Percentiles rank a stretch among this genome's conserved stretches.
Evolutionary conservation across 768 basidiomycete genomes (phyloP).

Genomic region (Boletus fagicola): DNA sequence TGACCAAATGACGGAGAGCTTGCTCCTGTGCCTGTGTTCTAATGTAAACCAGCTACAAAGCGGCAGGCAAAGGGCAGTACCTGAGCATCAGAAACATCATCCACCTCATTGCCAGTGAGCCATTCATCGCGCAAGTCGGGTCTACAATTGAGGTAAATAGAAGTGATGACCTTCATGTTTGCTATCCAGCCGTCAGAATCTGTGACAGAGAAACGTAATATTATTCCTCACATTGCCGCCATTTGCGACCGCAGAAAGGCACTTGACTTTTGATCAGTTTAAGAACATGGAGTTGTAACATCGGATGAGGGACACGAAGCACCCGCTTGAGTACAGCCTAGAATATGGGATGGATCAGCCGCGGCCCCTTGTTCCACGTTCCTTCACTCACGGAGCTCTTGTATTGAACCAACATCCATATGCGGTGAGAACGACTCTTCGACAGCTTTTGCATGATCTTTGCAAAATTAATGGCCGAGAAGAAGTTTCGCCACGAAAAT

Average conservation of each 20-base stretch:
- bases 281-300: constrained; percentile 90
- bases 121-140: constrained; percentile 98
- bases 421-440: constrained; percentile 90
- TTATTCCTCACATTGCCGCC: constrained; percentile 80
- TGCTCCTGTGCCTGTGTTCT: constrained; percentile 82
- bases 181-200: constrained; percentile 46
- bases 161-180: constrained; percentile 99
- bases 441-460: constrained; percentile 98
- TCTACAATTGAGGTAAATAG: constrained; percentile 95
- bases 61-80: constrained; percentile 39
- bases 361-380: background rate
- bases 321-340: constrained; percentile 96
- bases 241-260: constrained; percentile 95
- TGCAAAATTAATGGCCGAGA: constrained; percentile 94
- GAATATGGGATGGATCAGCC: constrained; percentile 19
- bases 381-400: constrained; percentile 83
- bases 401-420: constrained; percentile 95
- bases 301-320: constrained; percentile 87
- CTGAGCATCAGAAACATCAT: constrained; percentile 88
- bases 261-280: constrained; percentile 99
- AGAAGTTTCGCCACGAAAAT: constrained; percentile 98
- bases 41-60: constrained; percentile 11
- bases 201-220: background rate
- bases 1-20: constrained; percentile 88
- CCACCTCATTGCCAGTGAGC: constrained; percentile 90